Evolutionary conservation across 176 grass and related monocot genomes (phyloP).

Genomic region (Eleusine indica): DNA sequence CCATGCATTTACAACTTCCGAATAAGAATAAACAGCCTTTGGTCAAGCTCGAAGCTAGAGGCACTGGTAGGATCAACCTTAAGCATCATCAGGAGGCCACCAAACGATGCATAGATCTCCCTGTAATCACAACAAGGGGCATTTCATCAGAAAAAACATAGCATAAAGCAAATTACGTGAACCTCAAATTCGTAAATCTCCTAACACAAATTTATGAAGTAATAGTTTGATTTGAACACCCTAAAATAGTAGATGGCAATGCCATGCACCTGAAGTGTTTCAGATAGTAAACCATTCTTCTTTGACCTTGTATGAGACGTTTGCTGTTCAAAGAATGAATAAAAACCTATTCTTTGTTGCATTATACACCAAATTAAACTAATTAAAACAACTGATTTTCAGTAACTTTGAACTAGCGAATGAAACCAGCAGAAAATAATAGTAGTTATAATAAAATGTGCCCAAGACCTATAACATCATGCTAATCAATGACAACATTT

Average conservation of each 20-base stretch:
- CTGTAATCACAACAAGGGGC: background rate
- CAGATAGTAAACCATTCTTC: background rate
- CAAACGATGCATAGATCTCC: conserved; percentile 65
- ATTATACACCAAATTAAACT: background rate
- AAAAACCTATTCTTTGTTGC: background rate
- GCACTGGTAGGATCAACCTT: conserved; percentile 53
- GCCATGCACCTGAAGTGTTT: background rate
- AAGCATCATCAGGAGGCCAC: conserved; percentile 61
- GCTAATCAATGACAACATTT: background rate
- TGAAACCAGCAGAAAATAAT: background rate
- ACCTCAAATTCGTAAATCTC: background rate
- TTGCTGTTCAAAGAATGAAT: background rate
- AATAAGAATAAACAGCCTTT: conserved; percentile 65
- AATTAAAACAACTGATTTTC: background rate
- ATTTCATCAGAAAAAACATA: conserved; percentile 24
- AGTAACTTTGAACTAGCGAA: background rate
- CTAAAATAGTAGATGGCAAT: background rate
- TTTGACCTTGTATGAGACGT: background rate
- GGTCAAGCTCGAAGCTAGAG: conserved; percentile 50
- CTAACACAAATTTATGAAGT: background rate
- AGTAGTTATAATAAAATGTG: background rate
- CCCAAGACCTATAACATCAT: background rate
- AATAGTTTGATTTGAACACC: background rate
- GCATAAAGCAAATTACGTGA: background rate
- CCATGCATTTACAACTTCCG: conserved; percentile 44